phyloP scores from a whole-genome alignment of 2,329 filamentous ascomycete genomes.

The Fusarium oligoseptatum region DNA sequence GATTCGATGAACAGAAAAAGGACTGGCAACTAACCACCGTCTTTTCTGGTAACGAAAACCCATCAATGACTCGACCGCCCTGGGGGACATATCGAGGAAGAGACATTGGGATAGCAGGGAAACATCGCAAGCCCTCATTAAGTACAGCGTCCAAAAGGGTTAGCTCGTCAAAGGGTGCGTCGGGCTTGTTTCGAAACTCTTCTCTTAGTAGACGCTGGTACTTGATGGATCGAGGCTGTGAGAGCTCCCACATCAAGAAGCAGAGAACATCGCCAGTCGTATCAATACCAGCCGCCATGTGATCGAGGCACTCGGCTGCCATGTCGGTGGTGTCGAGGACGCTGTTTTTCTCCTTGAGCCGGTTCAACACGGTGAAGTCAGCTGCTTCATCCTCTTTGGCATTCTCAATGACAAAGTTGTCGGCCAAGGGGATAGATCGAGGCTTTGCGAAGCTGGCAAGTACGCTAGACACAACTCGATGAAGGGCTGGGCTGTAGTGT shows the following conservation, averaged over 20 bases:
- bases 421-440: slow-evolving; percentile 69
- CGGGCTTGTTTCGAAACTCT: slow-evolving; percentile 62
- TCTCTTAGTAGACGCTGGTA: slow-evolving; percentile 66
- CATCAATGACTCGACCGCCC: slow-evolving; percentile 68
- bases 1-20: slow-evolving; percentile 69
- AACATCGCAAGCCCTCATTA: slow-evolving; percentile 72
- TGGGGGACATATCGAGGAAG: slow-evolving; percentile 70
- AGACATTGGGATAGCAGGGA: slow-evolving; percentile 76
- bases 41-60: slow-evolving; percentile 64
- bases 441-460: slow-evolving; percentile 66
- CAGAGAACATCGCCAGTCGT: slow-evolving; percentile 78
- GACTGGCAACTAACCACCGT: slow-evolving; percentile 73
- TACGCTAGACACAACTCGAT: slow-evolving; percentile 60
- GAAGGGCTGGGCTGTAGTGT: slow-evolving; percentile 67
- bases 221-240: slow-evolving; percentile 65
- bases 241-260: slow-evolving; percentile 80
- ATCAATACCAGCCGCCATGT: slow-evolving; percentile 79
- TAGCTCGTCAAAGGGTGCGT: slow-evolving; percentile 61
- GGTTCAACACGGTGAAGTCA: slow-evolving; percentile 69
- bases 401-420: slow-evolving; percentile 69
- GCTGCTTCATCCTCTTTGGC: slow-evolving; percentile 60
- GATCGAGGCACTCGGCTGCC: slow-evolving; percentile 77
- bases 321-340: slow-evolving; percentile 66
- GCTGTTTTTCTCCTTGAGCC: slow-evolving; percentile 65
- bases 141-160: slow-evolving; percentile 74